Conservation (phyloP, 1,284 basidiomycete genomes). For the Ganoderma multipileum region DNA sequence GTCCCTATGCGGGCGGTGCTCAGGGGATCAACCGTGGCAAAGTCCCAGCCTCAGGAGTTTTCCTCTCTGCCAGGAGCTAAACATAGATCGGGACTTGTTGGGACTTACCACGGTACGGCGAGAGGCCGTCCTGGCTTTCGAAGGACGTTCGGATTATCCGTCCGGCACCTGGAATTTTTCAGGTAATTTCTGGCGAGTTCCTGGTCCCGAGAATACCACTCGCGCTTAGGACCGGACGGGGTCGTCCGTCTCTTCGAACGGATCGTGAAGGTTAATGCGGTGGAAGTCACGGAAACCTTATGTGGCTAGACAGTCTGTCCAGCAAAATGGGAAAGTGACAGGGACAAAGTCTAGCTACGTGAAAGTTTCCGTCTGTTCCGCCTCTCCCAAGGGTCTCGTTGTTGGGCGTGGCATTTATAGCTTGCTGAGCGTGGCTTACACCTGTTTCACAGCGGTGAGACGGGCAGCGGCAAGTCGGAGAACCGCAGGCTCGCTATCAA, state of each 20-base stretch:
- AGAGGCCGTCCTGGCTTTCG: neutral
- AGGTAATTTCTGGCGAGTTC: neutral
- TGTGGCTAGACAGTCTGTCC: no score
- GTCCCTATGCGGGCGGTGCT: neutral
- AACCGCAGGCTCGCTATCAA: slow-evolving; percentile 90
- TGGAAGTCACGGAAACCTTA: no score
- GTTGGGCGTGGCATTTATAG: neutral
- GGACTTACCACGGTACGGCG: slow-evolving; percentile 2
- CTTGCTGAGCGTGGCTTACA: slow-evolving; percentile 7
- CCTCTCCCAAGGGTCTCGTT: no score
- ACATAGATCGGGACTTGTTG: neutral
- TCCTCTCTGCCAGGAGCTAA: neutral
- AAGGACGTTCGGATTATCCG: neutral
- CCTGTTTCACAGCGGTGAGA: slow-evolving; percentile 77
- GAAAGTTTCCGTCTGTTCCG: no score
- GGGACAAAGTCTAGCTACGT: no score
- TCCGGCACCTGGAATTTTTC: neutral
- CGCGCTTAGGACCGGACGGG: no score
- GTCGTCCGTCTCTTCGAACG: no score
- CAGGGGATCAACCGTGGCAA: slow-evolving; percentile 4
- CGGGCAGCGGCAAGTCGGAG: slow-evolving; percentile 94
- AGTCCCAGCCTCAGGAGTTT: neutral
- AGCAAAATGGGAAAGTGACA: no score
- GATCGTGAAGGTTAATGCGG: no score
- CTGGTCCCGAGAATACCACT: no score